Conservation (phyloP, 1,284 basidiomycete genomes). For the Tetrapyrgos nigripes region DNA sequence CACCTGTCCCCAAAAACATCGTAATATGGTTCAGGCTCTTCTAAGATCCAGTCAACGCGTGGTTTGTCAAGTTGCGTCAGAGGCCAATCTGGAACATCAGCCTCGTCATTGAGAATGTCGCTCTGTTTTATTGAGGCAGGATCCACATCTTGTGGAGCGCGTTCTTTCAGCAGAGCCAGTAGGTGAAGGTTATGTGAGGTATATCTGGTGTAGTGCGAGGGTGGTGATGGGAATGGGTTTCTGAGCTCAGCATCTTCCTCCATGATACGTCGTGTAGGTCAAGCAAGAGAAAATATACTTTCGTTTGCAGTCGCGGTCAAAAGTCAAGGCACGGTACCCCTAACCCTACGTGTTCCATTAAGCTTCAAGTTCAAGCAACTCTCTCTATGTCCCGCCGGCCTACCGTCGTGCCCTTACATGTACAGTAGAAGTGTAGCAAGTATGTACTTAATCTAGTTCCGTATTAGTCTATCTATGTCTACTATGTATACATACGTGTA, state of each 20-base stretch:
- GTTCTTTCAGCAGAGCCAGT: constrained; percentile 63
- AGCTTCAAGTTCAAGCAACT: constrained; percentile 1
- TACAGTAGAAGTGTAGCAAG: no score
- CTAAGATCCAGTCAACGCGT: constrained; percentile 81
- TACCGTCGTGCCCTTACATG: no score
- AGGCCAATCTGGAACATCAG: constrained; percentile 75
- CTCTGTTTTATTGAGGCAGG: constrained; percentile 55
- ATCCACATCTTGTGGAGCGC: constrained; percentile 40
- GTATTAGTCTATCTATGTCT: no score
- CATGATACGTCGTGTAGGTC: constrained; percentile 43
- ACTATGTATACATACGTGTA: no score
- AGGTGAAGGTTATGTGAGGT: constrained; percentile 72
- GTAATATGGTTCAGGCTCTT: constrained; percentile 72
- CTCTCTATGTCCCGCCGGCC: no score
- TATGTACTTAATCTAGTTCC: no score
- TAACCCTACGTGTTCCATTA: not conserved
- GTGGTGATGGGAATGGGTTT: constrained; percentile 84
- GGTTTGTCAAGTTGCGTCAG: constrained; percentile 78
- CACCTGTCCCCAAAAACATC: constrained; percentile 81
- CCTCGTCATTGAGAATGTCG: constrained; percentile 67
- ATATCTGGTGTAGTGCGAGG: constrained; percentile 78
- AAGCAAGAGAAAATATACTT: not conserved
- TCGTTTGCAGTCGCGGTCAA: no score
- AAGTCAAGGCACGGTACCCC: no score
- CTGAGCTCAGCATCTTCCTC: constrained; percentile 77